Evolutionary conservation across 129 eudicot species (phyloP), one percentile per base, ranked within the genome.

Genomic region (Artemisia annua): DNA sequence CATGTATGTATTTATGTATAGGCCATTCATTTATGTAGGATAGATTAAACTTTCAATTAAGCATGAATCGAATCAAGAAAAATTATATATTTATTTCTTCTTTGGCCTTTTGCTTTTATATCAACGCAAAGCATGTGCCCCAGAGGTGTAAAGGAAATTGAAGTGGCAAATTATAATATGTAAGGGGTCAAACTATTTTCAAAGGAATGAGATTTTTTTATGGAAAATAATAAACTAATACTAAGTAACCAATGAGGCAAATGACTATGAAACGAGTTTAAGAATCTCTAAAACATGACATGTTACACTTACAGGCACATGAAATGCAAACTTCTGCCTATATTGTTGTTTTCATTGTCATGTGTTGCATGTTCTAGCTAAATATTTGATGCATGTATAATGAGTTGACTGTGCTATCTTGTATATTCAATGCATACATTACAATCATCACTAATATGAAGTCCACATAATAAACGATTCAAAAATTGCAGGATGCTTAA

Each of bases 361-460:
- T 32, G 43, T 32, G 43, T 32, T 32, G 43, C 6, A 5, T 32
- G 43, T 32, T 32, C 43, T 32, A 32, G 26, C 57, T 52, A 71
- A 71, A 52, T 49, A 43, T 44, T 52, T 24, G 39, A 63, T 53
- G 70, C 67, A 54, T 56, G 11, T 70, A 54, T 63, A 49, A 53
- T 52, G 65, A 32, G 75, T 35, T 70, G 35, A 52, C 51, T 70
- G 39, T 64, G 57, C 71, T 63, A n/a, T 52, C 43, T 49, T 63
- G 60, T 18, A 63, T 74, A 63, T 74, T 24, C 49, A 18, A n/a
- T 48, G 26, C 30, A 51, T 39, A 70, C n/a, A 59, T 30, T 54
- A 67, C 3, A 63, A 59, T 35, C 11, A 54, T 63, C 60, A 48
- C 18, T 48, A 39, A 44, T 30, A 54, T 24, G 67, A 63, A 9